These are phyloP conservation scores for Talaromyces marneffei DNA, from an alignment of 2,329 filamentous ascomycete species.

Conservation along the genomic window DNA sequence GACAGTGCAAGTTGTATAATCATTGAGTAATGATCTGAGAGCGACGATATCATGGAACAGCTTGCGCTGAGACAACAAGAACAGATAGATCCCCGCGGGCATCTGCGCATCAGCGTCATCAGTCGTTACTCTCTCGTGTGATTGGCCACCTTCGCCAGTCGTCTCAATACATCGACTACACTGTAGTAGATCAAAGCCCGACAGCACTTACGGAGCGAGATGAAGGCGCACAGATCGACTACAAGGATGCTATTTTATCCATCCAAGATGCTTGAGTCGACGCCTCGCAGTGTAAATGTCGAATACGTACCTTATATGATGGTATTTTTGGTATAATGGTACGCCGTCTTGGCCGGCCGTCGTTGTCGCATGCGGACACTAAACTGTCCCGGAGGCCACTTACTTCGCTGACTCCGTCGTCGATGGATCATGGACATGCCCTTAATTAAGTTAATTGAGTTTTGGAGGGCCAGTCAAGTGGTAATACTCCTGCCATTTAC, in stretches of 20 bases:
- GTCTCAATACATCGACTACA: not conserved
- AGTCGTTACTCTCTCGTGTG: not conserved
- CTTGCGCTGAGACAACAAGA: not conserved
- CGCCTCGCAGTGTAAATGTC: not conserved
- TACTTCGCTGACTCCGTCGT: not conserved
- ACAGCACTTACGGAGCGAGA: not conserved
- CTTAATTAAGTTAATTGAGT: too few relatives aligned
- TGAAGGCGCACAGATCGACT: not conserved
- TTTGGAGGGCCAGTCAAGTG: not conserved
- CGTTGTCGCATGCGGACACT: not conserved
- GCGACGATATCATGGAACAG: not conserved
- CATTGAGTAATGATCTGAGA: not conserved
- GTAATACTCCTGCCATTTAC: not conserved
- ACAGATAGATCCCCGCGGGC: too few relatives aligned
- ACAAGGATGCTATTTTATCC: not conserved
- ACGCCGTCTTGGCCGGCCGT: not conserved
- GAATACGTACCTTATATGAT: not conserved
- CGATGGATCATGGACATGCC: not conserved
- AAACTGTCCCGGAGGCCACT: not conserved
- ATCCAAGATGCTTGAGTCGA: not conserved
- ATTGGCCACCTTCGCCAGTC: not conserved
- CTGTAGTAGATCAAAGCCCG: not conserved
- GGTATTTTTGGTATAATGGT: not conserved
- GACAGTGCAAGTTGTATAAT: not conserved
- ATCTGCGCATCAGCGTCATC: constrained; percentile 7